Conservation (phyloP, 148 eudicot species). For the Silene uniflora region DNA sequence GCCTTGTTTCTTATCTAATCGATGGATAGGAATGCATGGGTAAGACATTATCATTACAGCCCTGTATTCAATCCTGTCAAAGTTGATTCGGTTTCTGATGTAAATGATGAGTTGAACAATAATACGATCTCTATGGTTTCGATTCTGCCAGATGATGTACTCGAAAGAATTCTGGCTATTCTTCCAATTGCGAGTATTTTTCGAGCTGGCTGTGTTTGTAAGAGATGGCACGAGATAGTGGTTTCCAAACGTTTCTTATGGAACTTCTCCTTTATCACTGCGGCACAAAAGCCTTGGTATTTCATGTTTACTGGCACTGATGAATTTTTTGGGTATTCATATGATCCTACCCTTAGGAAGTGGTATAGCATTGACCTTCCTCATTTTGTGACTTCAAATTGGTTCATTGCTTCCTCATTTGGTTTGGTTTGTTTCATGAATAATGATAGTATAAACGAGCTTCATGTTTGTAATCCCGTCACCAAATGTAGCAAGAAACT, state of each 20-base stretch:
- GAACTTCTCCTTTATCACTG: slow-evolving; percentile 43
- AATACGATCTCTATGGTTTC: slow-evolving; percentile 55
- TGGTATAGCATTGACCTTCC: slow-evolving; percentile 87
- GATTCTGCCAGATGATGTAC: slow-evolving; percentile 72
- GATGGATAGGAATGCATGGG: slow-evolving; percentile 70
- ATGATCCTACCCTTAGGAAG: slow-evolving; percentile 67
- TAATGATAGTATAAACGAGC: slow-evolving; percentile 53
- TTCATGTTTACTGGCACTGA: slow-evolving; percentile 88
- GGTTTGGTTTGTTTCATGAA: slow-evolving; percentile 95
- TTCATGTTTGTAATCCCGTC: slow-evolving; percentile 73
- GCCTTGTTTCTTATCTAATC: background rate
- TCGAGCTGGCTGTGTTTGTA: slow-evolving; percentile 83
- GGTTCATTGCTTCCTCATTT: slow-evolving; percentile 80
- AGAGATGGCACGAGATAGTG: slow-evolving; percentile 80
- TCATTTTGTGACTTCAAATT: slow-evolving; percentile 61
- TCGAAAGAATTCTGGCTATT: slow-evolving; percentile 70
- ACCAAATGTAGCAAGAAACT: slow-evolving; percentile 45
- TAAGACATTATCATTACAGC: slow-evolving; percentile 40
- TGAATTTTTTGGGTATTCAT: slow-evolving; percentile 72
- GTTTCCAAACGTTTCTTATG: slow-evolving; percentile 67
- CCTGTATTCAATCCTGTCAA: slow-evolving; percentile 22
- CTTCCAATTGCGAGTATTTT: slow-evolving; percentile 82
- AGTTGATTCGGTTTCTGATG: slow-evolving; percentile 41
- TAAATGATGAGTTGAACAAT: slow-evolving; percentile 41
- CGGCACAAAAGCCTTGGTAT: slow-evolving; percentile 81